Evolutionary conservation across 805 yeast species (phyloP).

Genomic region (Sugiyamaella smithiae): DNA sequence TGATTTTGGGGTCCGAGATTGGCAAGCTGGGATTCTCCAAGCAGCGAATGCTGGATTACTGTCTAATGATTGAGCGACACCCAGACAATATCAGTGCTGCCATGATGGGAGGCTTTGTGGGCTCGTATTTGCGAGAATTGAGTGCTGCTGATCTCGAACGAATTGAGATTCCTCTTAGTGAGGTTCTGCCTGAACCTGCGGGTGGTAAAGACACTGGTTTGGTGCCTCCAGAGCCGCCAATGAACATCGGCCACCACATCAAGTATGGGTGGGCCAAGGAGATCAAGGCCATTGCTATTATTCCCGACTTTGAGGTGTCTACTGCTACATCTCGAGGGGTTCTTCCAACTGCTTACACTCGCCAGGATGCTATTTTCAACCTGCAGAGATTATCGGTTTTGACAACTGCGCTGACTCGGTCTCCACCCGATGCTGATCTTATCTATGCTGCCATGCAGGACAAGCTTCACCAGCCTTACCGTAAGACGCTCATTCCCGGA

Average conservation of each 20-base stretch:
- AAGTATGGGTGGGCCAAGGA: constrained; percentile 78
- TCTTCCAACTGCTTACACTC: constrained; percentile 73
- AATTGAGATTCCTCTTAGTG: constrained; percentile 80
- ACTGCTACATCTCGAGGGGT: constrained; percentile 91
- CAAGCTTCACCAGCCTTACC: constrained; percentile 94
- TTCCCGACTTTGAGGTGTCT: constrained; percentile 91
- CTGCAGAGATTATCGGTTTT: constrained; percentile 89
- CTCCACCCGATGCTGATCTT: constrained; percentile 75
- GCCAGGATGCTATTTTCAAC: constrained; percentile 84
- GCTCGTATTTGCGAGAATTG: constrained; percentile 84
- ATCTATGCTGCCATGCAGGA: constrained; percentile 97
- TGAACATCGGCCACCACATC: constrained; percentile 82
- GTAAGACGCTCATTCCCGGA: constrained; percentile 90
- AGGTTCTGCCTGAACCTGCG: constrained; percentile 75
- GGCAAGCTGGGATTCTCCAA: constrained; percentile 72
- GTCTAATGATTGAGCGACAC: constrained; percentile 95
- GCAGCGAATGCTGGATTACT: constrained; percentile 85
- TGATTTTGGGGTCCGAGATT: constrained; percentile 79
- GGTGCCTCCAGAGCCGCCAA: constrained; percentile 79
- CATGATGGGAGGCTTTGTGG: constrained; percentile 98
- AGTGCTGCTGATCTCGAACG: constrained; percentile 66
- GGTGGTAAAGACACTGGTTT: constrained; percentile 68
- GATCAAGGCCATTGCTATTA: constrained; percentile 84
- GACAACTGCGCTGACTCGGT: constrained; percentile 85
- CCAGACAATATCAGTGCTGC: constrained; percentile 99